These are phyloP conservation scores for Myxozyma udenii DNA, from an alignment of 805 yeast species.

Conservation along the genomic window DNA sequence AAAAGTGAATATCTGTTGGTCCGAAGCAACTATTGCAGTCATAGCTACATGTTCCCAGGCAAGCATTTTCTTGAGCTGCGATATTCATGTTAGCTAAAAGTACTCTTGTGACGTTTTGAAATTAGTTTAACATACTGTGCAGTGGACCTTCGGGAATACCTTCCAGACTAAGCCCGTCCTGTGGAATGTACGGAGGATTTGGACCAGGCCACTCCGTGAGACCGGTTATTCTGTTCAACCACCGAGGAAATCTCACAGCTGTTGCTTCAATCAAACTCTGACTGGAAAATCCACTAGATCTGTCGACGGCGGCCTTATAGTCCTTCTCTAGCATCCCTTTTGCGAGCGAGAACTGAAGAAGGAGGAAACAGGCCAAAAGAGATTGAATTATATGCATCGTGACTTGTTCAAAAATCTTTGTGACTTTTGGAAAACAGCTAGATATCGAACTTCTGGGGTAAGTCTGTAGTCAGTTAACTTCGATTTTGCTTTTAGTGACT, in stretches of 20 bases:
- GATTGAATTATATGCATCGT: too few species aligned
- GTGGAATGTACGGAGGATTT: conserved; percentile 8
- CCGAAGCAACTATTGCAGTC: conserved; percentile 13
- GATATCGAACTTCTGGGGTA: too few species aligned
- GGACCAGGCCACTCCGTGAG: conserved; percentile 7
- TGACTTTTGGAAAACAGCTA: too few species aligned
- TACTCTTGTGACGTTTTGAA: background rate
- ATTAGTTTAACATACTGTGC: conserved; percentile 4
- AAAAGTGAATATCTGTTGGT: conserved; percentile 1
- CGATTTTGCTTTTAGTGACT: too few species aligned
- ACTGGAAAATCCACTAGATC: too few species aligned
- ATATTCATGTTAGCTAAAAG: background rate
- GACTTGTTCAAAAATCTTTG: too few species aligned
- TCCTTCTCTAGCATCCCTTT: too few species aligned
- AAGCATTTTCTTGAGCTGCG: conserved; percentile 8
- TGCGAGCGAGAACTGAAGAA: too few species aligned
- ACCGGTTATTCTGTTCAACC: conserved; percentile 7
- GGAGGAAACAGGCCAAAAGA: too few species aligned
- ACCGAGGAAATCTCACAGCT: conserved; percentile 4
- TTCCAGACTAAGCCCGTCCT: background rate
- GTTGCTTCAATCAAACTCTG: too few species aligned
- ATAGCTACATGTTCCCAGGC: conserved; percentile 5
- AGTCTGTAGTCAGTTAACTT: too few species aligned
- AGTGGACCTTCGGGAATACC: conserved; percentile 9
- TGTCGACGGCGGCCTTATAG: too few species aligned